phyloP scores from a whole-genome alignment of 768 basidiomycete genomes.

The Amanita pallidorosea region DNA sequence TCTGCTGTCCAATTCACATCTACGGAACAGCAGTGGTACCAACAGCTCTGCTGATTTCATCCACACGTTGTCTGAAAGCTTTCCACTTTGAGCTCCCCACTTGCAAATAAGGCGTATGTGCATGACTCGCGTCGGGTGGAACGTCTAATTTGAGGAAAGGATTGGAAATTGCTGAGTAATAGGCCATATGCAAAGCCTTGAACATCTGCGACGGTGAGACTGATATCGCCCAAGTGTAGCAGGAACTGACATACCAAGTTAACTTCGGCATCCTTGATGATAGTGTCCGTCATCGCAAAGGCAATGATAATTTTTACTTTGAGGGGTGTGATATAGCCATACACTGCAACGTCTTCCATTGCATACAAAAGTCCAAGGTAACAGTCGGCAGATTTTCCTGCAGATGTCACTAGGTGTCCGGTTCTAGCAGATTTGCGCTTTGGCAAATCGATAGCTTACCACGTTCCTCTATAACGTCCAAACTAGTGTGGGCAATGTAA shows the following conservation, averaged over 20 bases:
- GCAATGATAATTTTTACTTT: conserved; percentile 83
- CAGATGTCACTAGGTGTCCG: conserved; percentile 26
- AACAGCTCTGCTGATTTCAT: conserved; percentile 55
- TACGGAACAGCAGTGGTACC: conserved; percentile 20
- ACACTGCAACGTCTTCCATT: conserved; percentile 91
- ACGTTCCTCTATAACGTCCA: conserved; percentile 90
- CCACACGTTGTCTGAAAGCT: conserved; percentile 57
- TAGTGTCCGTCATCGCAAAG: conserved; percentile 68
- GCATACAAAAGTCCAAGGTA: conserved; percentile 81
- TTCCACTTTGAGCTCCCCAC: conserved; percentile 62
- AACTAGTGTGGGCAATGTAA: conserved; percentile 82
- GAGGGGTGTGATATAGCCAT: conserved; percentile 83
- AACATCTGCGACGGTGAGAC: conserved; percentile 47
- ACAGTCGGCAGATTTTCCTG: conserved; percentile 58
- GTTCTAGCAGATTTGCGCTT: neutral
- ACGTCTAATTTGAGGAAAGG: conserved; percentile 70
- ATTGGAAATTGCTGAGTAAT: conserved; percentile 74
- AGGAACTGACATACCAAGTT: conserved; percentile 40
- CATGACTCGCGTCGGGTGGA: conserved; percentile 33
- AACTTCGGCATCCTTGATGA: conserved; percentile 74
- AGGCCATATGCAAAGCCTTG: conserved; percentile 82
- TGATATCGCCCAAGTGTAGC: neutral
- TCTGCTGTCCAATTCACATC: neutral
- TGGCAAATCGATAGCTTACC: conserved; percentile 34
- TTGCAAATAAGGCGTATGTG: conserved; percentile 43